phyloP scores from a whole-genome alignment of 2,329 filamentous ascomycete species.

The Gaeumannomyces tritici region DNA sequence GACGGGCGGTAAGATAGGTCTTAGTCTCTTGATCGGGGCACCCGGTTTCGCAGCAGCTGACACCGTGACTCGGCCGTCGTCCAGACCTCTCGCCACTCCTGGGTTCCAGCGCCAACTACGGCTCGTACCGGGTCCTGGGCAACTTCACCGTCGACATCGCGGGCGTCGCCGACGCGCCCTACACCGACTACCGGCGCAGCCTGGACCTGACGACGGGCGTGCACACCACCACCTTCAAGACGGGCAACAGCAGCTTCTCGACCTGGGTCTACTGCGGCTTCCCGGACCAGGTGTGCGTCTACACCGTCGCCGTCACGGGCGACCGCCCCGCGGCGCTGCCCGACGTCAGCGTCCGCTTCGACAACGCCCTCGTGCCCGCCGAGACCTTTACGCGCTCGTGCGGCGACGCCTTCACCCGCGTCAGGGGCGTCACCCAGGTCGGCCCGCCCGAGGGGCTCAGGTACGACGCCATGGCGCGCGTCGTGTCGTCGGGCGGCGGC shows the following conservation, averaged over 20 bases:
- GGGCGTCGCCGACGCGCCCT: constrained; percentile 12
- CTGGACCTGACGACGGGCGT: constrained; percentile 34
- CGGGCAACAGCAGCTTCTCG: constrained; percentile 15
- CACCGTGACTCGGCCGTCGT: not conserved
- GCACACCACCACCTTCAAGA: constrained; percentile 23
- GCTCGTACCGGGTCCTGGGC: constrained; percentile 34
- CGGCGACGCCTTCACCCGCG: constrained; percentile 17
- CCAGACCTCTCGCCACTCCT: constrained; percentile 26
- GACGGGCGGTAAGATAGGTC: constrained; percentile 27
- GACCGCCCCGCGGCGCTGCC: constrained; percentile 25
- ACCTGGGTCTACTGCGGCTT: constrained; percentile 33
- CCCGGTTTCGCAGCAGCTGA: not conserved
- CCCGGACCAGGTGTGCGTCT: constrained; percentile 23
- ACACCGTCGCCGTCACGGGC: constrained; percentile 9
- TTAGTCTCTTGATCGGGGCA: not conserved
- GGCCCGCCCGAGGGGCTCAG: constrained; percentile 30
- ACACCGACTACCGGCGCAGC: constrained; percentile 25
- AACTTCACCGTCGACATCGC: constrained; percentile 32
- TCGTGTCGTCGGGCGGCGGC: constrained; percentile 11
- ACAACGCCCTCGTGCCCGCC: constrained; percentile 23
- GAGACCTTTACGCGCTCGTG: constrained; percentile 17
- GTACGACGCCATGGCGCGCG: constrained; percentile 26
- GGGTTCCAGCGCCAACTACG: constrained; percentile 28
- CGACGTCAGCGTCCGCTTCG: constrained; percentile 26
- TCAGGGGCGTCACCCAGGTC: constrained; percentile 25